Evolutionary conservation across 345 rosid genomes (phyloP).

Genomic region (Euphorbia lathyris): DNA sequence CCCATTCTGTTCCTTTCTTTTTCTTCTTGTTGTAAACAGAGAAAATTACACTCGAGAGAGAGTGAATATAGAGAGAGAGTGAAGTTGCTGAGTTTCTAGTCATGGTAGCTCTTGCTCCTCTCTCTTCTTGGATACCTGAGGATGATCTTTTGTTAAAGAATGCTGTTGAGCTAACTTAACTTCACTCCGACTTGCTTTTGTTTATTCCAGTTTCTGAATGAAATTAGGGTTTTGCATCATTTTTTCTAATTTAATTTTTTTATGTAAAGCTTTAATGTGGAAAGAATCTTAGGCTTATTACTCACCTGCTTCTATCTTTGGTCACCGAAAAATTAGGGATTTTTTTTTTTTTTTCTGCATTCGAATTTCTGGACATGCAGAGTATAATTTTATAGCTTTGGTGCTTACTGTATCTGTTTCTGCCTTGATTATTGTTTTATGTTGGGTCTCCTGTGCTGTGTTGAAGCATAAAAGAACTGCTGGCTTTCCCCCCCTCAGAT

Average conservation of each 20-base stretch:
- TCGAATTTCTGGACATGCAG: background rate
- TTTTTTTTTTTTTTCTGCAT: background rate
- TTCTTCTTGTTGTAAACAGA: too few species aligned
- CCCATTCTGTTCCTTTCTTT: too few species aligned
- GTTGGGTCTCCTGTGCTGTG: background rate
- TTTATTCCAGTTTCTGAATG: background rate
- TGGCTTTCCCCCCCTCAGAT: background rate
- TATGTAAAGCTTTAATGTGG: too few species aligned
- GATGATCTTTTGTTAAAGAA: slow-evolving; percentile 72
- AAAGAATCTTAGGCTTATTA: background rate
- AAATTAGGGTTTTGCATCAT: background rate
- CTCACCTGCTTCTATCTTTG: too few species aligned
- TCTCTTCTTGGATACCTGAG: slow-evolving; percentile 60
- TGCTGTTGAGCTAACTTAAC: slow-evolving; percentile 69
- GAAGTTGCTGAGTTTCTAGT: background rate
- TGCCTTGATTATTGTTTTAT: background rate
- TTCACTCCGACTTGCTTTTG: background rate
- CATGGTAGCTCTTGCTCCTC: slow-evolving; percentile 74
- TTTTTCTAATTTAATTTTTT: background rate
- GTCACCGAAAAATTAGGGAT: background rate
- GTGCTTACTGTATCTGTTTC: background rate
- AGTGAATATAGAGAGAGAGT: background rate
- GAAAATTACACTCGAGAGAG: too few species aligned
- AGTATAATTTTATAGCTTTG: background rate
- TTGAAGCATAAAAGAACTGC: background rate